Evolutionary conservation across 2,329 filamentous ascomycete genomes (phyloP), one percentile per base, ranked within the genome.

Genomic region (Metarhizium humberi): DNA sequence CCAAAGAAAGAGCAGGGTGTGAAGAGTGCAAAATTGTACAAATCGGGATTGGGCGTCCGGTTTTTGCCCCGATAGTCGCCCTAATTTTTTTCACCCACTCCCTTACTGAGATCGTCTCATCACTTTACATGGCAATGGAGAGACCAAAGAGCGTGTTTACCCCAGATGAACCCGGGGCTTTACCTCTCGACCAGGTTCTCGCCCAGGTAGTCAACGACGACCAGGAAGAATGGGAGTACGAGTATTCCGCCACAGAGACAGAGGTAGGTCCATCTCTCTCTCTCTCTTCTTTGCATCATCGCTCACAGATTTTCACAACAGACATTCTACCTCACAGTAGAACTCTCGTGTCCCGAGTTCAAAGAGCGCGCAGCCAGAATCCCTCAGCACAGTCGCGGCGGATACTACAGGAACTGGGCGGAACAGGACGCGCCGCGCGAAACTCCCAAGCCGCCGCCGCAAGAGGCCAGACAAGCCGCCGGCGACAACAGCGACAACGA

Each of bases 161-260:
- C 1, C 40, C 59, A 20, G 59, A 67, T 14, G 59, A 59, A 46
- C 59, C 68, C 3, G 67, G 63, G 10, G 63, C 63, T 8, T 52
- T 71, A 47, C 50, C 55, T 7, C 50, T 71, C 32, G 64, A 71
- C 36, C 62, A 67, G 49, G 52, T 64, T 14, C 36, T 66, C 32
- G 52, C 60, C n/a, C 60, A 66, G 42, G 55, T 66, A 16, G 56
- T 59, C 29, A 57, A 58, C 10, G 72, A 74, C 32, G 77, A 75
- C 6, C 73, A 83, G 57, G 79, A 85, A 51, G 81, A 84, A 52
- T 86, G 81, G 81, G 83, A 86, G 63, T 86, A 85, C 60, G 83
- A 86, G 60, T 86, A 86, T 63, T 86, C 83, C 0, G 69, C 72
- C 3, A 84, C 80, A 0, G 82, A 86, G 62, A 84, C 76, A 14